Conservation (phyloP, 2,329 filamentous ascomycete genomes). For the Chrysosporium queenslandicum region DNA sequence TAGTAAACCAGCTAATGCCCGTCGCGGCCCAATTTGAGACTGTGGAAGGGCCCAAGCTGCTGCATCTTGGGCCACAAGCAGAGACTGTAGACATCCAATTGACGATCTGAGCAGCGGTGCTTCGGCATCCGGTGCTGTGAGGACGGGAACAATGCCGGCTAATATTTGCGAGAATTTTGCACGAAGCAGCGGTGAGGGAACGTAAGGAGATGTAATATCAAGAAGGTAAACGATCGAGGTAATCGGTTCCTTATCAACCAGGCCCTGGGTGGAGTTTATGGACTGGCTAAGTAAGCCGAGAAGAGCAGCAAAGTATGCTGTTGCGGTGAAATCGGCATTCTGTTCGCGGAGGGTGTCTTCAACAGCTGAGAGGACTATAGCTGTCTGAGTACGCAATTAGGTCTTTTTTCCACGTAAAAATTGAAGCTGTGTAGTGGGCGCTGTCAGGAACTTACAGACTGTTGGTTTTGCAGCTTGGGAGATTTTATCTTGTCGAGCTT, state of each 20-base stretch:
- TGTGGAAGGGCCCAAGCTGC: slow-evolving; percentile 78
- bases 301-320: slow-evolving; percentile 92
- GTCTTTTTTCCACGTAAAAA: slow-evolving; percentile 19
- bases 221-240: slow-evolving; percentile 89
- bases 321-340: slow-evolving; percentile 70
- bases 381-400: slow-evolving; percentile 48
- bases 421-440: slow-evolving; percentile 12
- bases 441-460: slow-evolving; percentile 55
- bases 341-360: slow-evolving; percentile 88
- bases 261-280: slow-evolving; percentile 50
- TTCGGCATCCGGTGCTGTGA: slow-evolving; percentile 71
- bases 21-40: slow-evolving; percentile 71
- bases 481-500: slow-evolving; percentile 96
- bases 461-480: slow-evolving; percentile 89
- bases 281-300: slow-evolving; percentile 77
- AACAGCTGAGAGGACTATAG: slow-evolving; percentile 77
- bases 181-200: slow-evolving; percentile 76
- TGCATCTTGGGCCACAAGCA: slow-evolving; percentile 79
- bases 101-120: slow-evolving; percentile 76
- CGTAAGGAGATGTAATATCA: slow-evolving; percentile 77
- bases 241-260: slow-evolving; percentile 70
- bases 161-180: slow-evolving; percentile 94
- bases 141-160: slow-evolving; percentile 69
- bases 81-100: slow-evolving; percentile 86
- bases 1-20: slow-evolving; percentile 77